Percentiles rank a stretch among this genome's conserved stretches.
These are phyloP conservation scores for Dujonia santamariae DNA, from an alignment of 1,139 yeast genomes.

Conservation along the genomic window DNA sequence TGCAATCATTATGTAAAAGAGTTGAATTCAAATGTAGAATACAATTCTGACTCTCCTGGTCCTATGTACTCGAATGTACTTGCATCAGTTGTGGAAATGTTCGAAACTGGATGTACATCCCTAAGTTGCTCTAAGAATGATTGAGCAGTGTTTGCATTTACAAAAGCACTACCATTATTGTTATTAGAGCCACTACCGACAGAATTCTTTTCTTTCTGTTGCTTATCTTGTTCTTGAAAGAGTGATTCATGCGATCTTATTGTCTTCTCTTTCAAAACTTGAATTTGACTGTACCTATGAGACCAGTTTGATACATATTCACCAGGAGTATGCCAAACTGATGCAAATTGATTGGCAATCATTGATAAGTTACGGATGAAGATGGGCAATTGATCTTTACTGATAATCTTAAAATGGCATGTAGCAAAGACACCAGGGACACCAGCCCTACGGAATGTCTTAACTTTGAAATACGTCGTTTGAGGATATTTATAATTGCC, in stretches of 20 bases:
- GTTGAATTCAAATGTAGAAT: conserved; percentile 41
- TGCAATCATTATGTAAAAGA: conserved; percentile 40
- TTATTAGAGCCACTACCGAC: conserved; percentile 4
- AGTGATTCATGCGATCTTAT: conserved; percentile 24
- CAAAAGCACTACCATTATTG: conserved; percentile 5
- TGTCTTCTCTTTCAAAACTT: conserved; percentile 45
- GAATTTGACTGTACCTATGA: conserved; percentile 58
- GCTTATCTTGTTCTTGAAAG: conserved; percentile 19
- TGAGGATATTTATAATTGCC: conserved; percentile 1
- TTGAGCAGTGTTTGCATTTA: conserved; percentile 18
- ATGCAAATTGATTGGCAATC: conserved; percentile 70
- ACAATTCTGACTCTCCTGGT: conserved; percentile 25
- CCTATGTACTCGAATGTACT: conserved; percentile 20
- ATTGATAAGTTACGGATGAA: conserved; percentile 67
- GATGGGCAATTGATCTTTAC: conserved; percentile 55
- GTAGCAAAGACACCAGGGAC: conserved; percentile 78
- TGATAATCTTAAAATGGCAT: conserved; percentile 68
- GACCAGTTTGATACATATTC: conserved; percentile 63
- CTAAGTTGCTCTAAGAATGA: conserved; percentile 30
- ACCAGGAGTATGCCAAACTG: conserved; percentile 63
- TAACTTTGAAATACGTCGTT: conserved; percentile 53
- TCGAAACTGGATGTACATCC: conserved; percentile 11
- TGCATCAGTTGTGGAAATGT: conserved; percentile 7
- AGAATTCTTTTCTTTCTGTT: conserved; percentile 3
- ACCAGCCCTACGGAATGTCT: conserved; percentile 62